Evolutionary conservation across 2,329 filamentous ascomycete species (phyloP).

Genomic region (Paracamarosporium sp.): DNA sequence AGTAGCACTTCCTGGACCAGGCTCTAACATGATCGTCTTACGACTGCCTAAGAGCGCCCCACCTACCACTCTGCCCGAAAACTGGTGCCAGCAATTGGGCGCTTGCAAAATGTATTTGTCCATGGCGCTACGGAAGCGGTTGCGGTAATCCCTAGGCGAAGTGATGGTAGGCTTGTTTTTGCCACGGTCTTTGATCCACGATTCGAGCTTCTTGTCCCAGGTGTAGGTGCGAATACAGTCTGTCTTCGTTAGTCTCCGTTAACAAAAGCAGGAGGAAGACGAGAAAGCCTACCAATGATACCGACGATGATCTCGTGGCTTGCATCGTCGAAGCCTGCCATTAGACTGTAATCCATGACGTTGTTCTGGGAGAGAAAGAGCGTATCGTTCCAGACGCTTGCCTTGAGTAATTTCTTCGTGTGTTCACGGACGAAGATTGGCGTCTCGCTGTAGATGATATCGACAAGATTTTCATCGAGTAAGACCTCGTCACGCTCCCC

Average conservation of each 20-base stretch:
- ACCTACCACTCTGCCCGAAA: slow-evolving; percentile 43
- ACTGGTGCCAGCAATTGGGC: slow-evolving; percentile 79
- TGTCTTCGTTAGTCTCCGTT: slow-evolving; percentile 8
- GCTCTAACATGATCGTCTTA: slow-evolving; percentile 15
- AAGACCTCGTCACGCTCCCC: slow-evolving; percentile 96
- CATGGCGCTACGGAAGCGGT: slow-evolving; percentile 95
- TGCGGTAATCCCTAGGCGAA: slow-evolving; percentile 96
- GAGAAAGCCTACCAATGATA: slow-evolving; percentile 69
- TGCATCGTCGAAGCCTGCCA: slow-evolving; percentile 95
- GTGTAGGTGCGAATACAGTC: slow-evolving; percentile 98
- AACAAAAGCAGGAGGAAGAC: background rate
- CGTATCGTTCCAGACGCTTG: slow-evolving; percentile 97
- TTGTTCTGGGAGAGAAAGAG: slow-evolving; percentile 93
- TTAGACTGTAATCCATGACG: slow-evolving; percentile 98
- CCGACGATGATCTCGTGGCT: slow-evolving; percentile 93
- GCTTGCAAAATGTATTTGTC: slow-evolving; percentile 82
- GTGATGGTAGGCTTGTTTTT: slow-evolving; percentile 91
- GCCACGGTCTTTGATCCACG: slow-evolving; percentile 98
- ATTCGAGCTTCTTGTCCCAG: slow-evolving; percentile 99
- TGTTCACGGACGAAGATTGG: slow-evolving; percentile 95
- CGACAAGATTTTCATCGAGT: slow-evolving; percentile 97
- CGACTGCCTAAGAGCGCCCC: background rate
- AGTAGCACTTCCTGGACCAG: slow-evolving; percentile 2
- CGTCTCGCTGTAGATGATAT: slow-evolving; percentile 92
- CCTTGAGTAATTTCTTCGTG: slow-evolving; percentile 89